phyloP scores from a whole-genome alignment of 495 filamentous ascomycete species.

The Penicillium salamii region DNA sequence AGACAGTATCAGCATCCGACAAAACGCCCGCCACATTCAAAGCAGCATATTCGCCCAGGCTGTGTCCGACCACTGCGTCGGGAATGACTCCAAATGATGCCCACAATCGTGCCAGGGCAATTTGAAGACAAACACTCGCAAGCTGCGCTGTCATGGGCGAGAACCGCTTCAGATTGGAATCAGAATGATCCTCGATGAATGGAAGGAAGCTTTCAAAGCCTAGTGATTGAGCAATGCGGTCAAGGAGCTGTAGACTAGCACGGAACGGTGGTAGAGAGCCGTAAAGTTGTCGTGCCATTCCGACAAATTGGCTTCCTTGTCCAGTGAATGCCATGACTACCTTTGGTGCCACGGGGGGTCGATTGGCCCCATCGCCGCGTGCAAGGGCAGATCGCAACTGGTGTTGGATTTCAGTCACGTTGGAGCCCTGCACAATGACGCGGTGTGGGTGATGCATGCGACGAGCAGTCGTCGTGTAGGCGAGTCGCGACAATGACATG shows the following conservation, averaged over 20 bases:
- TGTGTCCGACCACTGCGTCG: constrained; percentile 74
- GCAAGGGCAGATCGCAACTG: constrained; percentile 29
- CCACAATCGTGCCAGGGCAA: constrained; percentile 76
- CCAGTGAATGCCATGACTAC: constrained; percentile 68
- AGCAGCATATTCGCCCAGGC: constrained; percentile 80
- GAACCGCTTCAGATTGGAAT: background rate
- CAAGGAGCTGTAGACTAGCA: constrained; percentile 20
- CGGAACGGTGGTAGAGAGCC: constrained; percentile 24
- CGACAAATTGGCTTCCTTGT: constrained; percentile 60
- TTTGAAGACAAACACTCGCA: constrained; percentile 66
- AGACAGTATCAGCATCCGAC: constrained; percentile 70
- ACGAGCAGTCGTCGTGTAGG: constrained; percentile 73
- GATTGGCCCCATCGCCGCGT: background rate
- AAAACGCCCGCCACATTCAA: constrained; percentile 74
- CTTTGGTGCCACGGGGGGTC: background rate
- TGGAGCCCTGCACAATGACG: background rate
- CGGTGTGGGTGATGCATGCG: constrained; percentile 55
- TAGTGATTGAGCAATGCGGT: constrained; percentile 27
- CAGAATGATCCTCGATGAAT: constrained; percentile 11
- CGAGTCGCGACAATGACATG: constrained; percentile 47
- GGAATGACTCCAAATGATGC: constrained; percentile 68
- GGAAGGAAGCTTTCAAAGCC: constrained; percentile 27
- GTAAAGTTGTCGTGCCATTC: constrained; percentile 30
- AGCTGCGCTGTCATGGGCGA: constrained; percentile 49
- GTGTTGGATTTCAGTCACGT: background rate